Evolutionary conservation across 2,329 filamentous ascomycete genomes (phyloP), one percentile per base, ranked within the genome.

Genomic region (Apiospora marii): DNA sequence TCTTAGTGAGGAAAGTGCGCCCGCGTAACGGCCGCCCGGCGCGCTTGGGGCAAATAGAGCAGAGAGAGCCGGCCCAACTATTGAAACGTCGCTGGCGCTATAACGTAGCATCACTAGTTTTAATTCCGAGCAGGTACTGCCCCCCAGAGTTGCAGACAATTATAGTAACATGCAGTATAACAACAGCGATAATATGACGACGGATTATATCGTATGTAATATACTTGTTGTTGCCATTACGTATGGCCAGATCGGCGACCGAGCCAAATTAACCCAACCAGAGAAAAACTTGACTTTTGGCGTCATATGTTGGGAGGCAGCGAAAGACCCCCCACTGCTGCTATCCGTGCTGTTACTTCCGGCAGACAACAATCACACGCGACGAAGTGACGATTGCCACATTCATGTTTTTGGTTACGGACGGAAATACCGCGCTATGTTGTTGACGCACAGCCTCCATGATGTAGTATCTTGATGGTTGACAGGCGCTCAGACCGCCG

Each of bases 71-170:
- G 13, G 49, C 12, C 22, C 37, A 22, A 16, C 34, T 41, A 64
- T 64, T 64, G 58, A 64, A 64, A 37, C 58, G 5, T 12, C n/a
- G 30, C 58, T 64, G 58, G 34, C 58, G 58, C 58, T 64, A 64
- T 64, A 41, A n/a, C 19, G 58, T 64, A 41, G 34, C 22, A 64
- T 64, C 34, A 34, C 58, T 37, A n/a, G 58, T 64, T 12, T 12
- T 24, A 41, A 14, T n/a, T 10, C 10, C 58, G n/a, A n/a, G 58
- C 19, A 10, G 22, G 34, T 22, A 13, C 58, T 41, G 19, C 41
- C 37, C 6, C 34, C 58, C n/a, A 64, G n/a, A 41, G 58, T 14
- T 10, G 19, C 19, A 0, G 34, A n/a, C 34, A 7, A 22, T 41
- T 41, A 41, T 64, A 64, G 34, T 14, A n/a, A 13, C 34, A n/a